Percentiles rank a stretch among this genome's conserved stretches.
phyloP scores from a whole-genome alignment of 164 flowering plant species.

The Cinnamomum micranthum region DNA sequence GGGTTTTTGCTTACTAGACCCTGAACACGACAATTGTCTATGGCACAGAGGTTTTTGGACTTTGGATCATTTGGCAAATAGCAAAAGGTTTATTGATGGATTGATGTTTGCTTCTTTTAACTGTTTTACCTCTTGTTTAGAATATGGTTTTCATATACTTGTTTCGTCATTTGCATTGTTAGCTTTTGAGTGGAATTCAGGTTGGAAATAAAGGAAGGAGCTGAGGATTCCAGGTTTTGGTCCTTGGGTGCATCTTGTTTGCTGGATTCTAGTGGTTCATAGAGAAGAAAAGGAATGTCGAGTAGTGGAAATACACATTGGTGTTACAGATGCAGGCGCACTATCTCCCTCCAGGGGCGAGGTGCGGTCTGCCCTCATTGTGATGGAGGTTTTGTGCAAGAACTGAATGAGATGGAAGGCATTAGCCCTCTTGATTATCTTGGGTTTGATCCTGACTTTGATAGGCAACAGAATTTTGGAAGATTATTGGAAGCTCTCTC shows the following conservation, averaged over 20 bases:
- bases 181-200: background rate
- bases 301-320: conserved; percentile 62
- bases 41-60: too few relatives aligned
- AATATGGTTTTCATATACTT: background rate
- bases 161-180: background rate
- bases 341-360: conserved; percentile 46
- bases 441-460: conserved; percentile 34
- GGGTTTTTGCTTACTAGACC: too few relatives aligned
- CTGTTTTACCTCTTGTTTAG: too few relatives aligned
- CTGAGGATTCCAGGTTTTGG: conserved; percentile 2
- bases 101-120: too few relatives aligned
- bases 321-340: conserved; percentile 64
- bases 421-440: conserved; percentile 37
- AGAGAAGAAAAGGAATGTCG: conserved; percentile 39
- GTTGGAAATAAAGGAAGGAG: background rate
- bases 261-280: background rate
- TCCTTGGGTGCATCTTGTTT: background rate
- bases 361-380: conserved; percentile 54
- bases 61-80: too few relatives aligned
- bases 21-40: too few relatives aligned
- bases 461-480: conserved; percentile 40
- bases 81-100: too few relatives aligned
- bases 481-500: conserved; percentile 61
- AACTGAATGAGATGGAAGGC: conserved; percentile 46
- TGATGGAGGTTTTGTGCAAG: conserved; percentile 64